Base-by-base conservation (phyloP, 2,329 filamentous ascomycete species). In the Botryotinia globosa region DNA sequence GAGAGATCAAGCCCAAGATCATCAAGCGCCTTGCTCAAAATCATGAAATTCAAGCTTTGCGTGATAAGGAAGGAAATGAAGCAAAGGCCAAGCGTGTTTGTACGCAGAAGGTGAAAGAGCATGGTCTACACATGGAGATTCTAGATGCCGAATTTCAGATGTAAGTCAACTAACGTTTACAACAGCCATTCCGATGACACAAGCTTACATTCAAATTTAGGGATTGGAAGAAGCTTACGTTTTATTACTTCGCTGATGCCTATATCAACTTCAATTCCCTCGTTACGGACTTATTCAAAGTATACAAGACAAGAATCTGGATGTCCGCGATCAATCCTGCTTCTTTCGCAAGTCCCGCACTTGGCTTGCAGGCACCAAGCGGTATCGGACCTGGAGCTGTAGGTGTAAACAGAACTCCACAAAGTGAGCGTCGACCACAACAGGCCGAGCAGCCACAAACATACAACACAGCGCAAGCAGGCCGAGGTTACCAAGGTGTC, bases 211-310 rank as follows among this genome's bases (percentile, higher is more conserved):
- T 54, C 4, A 42, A 56, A 66, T 34, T 18, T 78, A 98, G 95
- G 91, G 96, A 99, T 81, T 98, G 94, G 90, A 97, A 98, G 84
- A 99, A 99, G 82, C 85, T 99, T 72, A 99, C 97, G 0, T 98
- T 98, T 83, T 99, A 98, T 85, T 99, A 98, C 83, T 99, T 98
- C 81, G 95, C 96, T 71, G 94, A 98, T 80, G 90, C 94, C 0
- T 99, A 99, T 81, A 97, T 99, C 85, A 98, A 98, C 84, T 99
- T 99, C 87, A 99, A 99, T 81, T 93, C 94, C 3, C 89, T 99
- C 25, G 96, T 99, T 70, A 97, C 94, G 0, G 96, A 99, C 81
- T 87, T 99, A 20, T 99, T 98, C 88, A 98, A 98, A 83, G 95
- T 98, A 75, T 99, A 98, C 87, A 99, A 99, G 85, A 97, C 95